Evolutionary conservation across 352 stramenopile genomes (phyloP).

Genomic region (Pythium grandisporangium): DNA sequence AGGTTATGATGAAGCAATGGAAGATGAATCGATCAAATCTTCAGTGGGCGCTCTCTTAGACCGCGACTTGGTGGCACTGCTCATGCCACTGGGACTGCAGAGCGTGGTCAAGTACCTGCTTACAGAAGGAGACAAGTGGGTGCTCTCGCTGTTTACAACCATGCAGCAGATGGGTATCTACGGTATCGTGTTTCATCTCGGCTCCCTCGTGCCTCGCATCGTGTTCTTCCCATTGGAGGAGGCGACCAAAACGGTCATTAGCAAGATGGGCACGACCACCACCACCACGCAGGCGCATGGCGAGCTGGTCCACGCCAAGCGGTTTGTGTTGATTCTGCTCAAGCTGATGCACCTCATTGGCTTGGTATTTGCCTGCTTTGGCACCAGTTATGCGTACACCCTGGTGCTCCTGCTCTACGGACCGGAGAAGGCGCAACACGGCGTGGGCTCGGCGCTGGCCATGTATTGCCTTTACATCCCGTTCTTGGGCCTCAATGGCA

Average conservation of each 20-base stretch:
- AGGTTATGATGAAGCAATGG: no score
- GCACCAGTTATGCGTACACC: constrained; percentile 69
- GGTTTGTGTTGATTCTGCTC: constrained; percentile 65
- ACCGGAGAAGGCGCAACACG: constrained; percentile 45
- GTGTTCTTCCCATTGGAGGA: constrained; percentile 96
- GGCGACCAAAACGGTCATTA: constrained; percentile 92
- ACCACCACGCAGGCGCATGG: constrained; percentile 19
- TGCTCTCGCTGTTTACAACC: constrained; percentile 85
- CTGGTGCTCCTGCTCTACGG: constrained; percentile 78
- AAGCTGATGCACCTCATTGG: constrained; percentile 81
- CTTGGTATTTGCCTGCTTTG: constrained; percentile 81
- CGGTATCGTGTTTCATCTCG: constrained; percentile 92
- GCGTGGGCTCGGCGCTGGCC: constrained; percentile 43
- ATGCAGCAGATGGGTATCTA: constrained; percentile 95
- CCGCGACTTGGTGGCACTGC: constrained; percentile 40
- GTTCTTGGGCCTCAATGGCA: constrained; percentile 93
- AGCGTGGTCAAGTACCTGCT: constrained; percentile 96
- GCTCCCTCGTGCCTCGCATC: constrained; percentile 92
- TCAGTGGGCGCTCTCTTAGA: constrained; percentile 24
- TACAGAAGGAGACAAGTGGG: constrained; percentile 95
- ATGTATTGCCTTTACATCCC: constrained; percentile 93
- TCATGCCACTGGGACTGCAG: constrained; percentile 83
- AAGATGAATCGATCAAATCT: no score
- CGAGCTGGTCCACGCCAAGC: constrained; percentile 20
- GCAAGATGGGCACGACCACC: no score